Conservation (phyloP, 1,284 basidiomycete species). For the Rhodofomes roseus region DNA sequence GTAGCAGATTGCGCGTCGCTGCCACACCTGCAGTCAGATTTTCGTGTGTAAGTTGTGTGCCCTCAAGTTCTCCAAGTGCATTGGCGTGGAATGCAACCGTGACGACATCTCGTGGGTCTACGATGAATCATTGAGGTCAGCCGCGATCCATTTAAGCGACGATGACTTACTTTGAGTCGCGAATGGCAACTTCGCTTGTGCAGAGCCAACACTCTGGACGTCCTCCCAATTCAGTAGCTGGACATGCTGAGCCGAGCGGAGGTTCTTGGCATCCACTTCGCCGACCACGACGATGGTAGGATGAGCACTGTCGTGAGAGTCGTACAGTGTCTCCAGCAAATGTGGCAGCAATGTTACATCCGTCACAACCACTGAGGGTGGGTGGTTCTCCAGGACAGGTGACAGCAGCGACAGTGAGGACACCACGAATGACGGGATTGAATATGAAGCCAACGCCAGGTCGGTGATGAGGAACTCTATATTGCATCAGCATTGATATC, state of each 20-base stretch:
- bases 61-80: slow-evolving; percentile 49
- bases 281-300: slow-evolving; percentile 69
- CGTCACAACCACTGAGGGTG: slow-evolving; percentile 67
- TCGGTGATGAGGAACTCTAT: slow-evolving; percentile 75
- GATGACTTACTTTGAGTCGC: slow-evolving; percentile 48
- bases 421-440: slow-evolving; percentile 69
- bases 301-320: slow-evolving; percentile 44
- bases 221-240: slow-evolving; percentile 60
- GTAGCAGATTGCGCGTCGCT: slow-evolving; percentile 62
- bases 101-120: slow-evolving; percentile 60
- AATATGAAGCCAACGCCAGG: slow-evolving; percentile 68
- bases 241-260: slow-evolving; percentile 42
- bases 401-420: slow-evolving; percentile 54
- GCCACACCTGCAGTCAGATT: slow-evolving; percentile 79
- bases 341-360: slow-evolving; percentile 58
- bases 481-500: too few species aligned
- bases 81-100: slow-evolving; percentile 63
- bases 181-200: slow-evolving; percentile 39
- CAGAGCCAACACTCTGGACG: slow-evolving; percentile 59
- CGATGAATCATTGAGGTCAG: not conserved
- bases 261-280: slow-evolving; percentile 38
- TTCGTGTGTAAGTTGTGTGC: slow-evolving; percentile 68
- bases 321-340: slow-evolving; percentile 65
- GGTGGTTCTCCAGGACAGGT: slow-evolving; percentile 56
- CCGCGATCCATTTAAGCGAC: too few species aligned